phyloP scores from a whole-genome alignment of 1,139 yeast species.

The Hemisphaericaspora lyxosophila region DNA sequence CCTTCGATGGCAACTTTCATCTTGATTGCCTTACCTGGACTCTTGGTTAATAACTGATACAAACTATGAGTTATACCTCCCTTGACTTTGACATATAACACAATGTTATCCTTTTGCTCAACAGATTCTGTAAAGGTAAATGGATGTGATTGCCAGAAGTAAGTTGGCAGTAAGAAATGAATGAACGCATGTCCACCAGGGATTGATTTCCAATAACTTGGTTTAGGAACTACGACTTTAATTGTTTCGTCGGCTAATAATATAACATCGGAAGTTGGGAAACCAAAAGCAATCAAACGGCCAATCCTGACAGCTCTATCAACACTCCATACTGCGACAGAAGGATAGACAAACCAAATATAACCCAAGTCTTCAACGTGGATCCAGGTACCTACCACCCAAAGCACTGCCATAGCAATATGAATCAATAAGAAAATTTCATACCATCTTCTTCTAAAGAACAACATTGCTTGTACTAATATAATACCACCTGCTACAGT shows the following conservation, averaged over 20 bases:
- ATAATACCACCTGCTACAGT: constrained; percentile 35
- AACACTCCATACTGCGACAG: constrained; percentile 43
- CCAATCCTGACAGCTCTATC: constrained; percentile 41
- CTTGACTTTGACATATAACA: constrained; percentile 34
- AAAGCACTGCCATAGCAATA: constrained; percentile 40
- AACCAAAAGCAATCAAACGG: constrained; percentile 37
- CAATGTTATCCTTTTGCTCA: constrained; percentile 22
- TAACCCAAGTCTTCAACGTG: constrained; percentile 45
- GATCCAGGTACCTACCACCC: constrained; percentile 42
- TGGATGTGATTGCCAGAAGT: constrained; percentile 47
- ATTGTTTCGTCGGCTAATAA: constrained; percentile 40
- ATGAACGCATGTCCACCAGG: constrained; percentile 57
- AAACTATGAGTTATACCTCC: constrained; percentile 40
- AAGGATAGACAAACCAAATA: constrained; percentile 37
- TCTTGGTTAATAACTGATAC: constrained; percentile 27
- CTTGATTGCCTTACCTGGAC: constrained; percentile 26
- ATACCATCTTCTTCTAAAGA: constrained; percentile 42
- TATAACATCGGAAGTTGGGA: constrained; percentile 34
- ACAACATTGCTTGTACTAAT: constrained; percentile 37
- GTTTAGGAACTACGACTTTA: constrained; percentile 41
- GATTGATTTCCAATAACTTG: constrained; percentile 38
- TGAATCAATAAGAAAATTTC: constrained; percentile 44
- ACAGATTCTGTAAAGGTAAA: constrained; percentile 33
- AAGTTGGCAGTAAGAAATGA: constrained; percentile 39
- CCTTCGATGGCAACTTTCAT: constrained; percentile 42